Base-by-base conservation (phyloP, 768 basidiomycete species). In the Boletus eberwhitei region DNA sequence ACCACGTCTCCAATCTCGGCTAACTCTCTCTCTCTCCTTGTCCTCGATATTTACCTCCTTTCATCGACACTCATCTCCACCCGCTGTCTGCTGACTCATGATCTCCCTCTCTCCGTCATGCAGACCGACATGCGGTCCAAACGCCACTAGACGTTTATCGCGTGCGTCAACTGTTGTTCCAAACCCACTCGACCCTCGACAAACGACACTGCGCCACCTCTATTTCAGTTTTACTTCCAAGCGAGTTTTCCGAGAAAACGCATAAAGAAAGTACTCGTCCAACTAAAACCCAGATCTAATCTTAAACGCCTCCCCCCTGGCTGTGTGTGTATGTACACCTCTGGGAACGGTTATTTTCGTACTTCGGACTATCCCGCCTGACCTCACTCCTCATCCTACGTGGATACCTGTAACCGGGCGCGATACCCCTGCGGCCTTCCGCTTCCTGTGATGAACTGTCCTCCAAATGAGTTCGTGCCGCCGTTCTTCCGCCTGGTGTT, bases 121-220 rank as follows among this genome's bases (percentile, higher is more conserved):
- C 29, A 29, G 29, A 29, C 29, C 29, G 29, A 29, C 48, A 66
- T 61, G 59, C 49, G 59, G 60, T 48, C 22, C 47, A 44, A 38
- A 63, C 69, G 64, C 67, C 70, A 71, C 67, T 59, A 54, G 62
- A 44, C 63, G 54, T 59, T 59, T 63, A 41, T 70, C 66, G 67
- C 67, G 55, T 69, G 68, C 61, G 55, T 61, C 29, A 55, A 54
- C 54, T 2, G 37, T 65, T 58, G 40, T 42, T 34, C 61, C 57
- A 40, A 48, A 37, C 40, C 54, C 54, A 51, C 45, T 55, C 46
- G 47, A 36, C 40, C 22, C 26, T 61, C 6, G 53, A 50, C 50
- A 45, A 35, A 36, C 52, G 35, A 46, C 4, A 21, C 31, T 35
- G 52, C 35, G 42, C 50, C 51, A 49, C 38, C 51, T 19, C 16